Percentiles rank a stretch among this genome's conserved stretches.
phyloP scores from a whole-genome alignment of 352 stramenopile genomes.

The Aphanomyces stellatus region DNA sequence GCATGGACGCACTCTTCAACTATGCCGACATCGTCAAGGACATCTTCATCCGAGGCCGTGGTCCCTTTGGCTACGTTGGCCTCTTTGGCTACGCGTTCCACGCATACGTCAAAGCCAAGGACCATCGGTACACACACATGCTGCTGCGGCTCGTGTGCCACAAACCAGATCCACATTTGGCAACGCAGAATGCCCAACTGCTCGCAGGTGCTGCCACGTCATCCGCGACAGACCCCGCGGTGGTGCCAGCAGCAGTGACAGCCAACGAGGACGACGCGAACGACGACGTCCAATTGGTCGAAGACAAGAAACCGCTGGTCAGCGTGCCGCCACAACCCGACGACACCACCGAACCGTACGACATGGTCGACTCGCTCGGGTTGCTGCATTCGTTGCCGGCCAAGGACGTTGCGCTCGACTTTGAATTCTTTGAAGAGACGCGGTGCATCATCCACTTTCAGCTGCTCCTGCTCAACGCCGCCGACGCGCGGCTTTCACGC shows the following conservation, averaged over 20 bases:
- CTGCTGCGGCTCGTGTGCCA: too few species aligned
- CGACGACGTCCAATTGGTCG: neutral
- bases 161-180: too few species aligned
- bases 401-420: constrained; percentile 65
- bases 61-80: constrained; percentile 27
- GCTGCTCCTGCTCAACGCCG: constrained; percentile 82
- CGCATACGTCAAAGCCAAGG: constrained; percentile 23
- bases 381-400: constrained; percentile 51
- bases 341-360: constrained; percentile 3
- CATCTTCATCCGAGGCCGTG: constrained; percentile 26
- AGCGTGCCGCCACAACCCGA: neutral
- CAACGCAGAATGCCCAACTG: neutral
- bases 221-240: too few species aligned
- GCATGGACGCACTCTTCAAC: constrained; percentile 24
- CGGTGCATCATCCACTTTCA: constrained; percentile 87
- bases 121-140: neutral
- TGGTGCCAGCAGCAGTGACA: neutral
- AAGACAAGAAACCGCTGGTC: neutral
- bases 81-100: constrained; percentile 27
- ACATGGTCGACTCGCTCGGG: constrained; percentile 43
- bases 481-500: constrained; percentile 75
- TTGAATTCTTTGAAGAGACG: constrained; percentile 83
- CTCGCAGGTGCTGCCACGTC: too few species aligned
- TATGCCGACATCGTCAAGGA: constrained; percentile 25
- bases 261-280: neutral